Base-by-base conservation (phyloP, 768 basidiomycete species). In the Boletus sensibilis region DNA sequence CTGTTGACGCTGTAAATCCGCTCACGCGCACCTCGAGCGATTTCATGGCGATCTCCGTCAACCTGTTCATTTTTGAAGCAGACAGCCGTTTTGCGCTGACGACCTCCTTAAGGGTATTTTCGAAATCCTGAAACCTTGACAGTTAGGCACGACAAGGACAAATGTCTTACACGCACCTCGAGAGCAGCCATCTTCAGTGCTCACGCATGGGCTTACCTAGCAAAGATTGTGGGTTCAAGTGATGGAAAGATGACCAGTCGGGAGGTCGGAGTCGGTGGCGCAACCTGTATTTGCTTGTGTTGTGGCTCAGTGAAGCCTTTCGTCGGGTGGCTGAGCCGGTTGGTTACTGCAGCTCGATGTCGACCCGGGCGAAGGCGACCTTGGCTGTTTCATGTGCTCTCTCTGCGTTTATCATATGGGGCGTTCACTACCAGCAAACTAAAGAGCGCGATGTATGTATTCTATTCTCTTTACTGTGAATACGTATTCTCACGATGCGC, bases 51-150 rank as follows among this genome's bases (percentile, higher is more conserved):
- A 88, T 78, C 55, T 90, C 86, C 3, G 87, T 91, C 63, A 98
- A 69, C 64, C 74, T 81, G 46, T 76, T 79, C 80, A 99, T 90
- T 77, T 91, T 92, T 20, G 93, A 90, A 31, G 85, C 87, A 16
- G 94, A 96, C 53, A 98, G 75, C 55, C 92, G 84, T 72, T 92
- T 94, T 56, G 86, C 86, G 52, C 80, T 77, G 44, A 97, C 88
- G 40, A 94, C 82, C 64, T 93, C 86, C 71, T 90, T 91, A 57
- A 98, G 75, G 40, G 86, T 77, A 29, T 79, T 71, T 73, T 95
- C 90, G 65, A 97, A 96, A 53, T 84, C 82, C 94, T 97, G 68
- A 12, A 51, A 55, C 21, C 40, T 47, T 18, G 38, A 52, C 43
- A 34, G 61, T 64, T 11, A 61, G 48, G 42, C 29, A 27, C 33